These are phyloP conservation scores for Kazachstania africana DNA, from an alignment of 805 yeast species.

Conservation along the genomic window DNA sequence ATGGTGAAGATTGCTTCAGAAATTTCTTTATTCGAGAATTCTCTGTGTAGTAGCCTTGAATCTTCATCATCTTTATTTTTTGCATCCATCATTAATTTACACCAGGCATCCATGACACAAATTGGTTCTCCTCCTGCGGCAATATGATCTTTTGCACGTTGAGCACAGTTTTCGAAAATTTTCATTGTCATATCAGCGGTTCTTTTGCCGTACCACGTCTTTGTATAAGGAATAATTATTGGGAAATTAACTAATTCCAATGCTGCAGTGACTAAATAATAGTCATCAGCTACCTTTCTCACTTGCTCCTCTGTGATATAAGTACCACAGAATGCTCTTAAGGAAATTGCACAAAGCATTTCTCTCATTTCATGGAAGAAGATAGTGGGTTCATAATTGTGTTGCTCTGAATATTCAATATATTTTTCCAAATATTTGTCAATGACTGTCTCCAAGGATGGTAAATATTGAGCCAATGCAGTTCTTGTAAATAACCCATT, in stretches of 20 bases:
- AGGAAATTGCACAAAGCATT: constrained; percentile 85
- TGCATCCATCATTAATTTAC: constrained; percentile 71
- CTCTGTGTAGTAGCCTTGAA: constrained; percentile 56
- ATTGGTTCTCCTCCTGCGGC: constrained; percentile 65
- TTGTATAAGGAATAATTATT: constrained; percentile 87
- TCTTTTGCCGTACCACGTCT: constrained; percentile 94
- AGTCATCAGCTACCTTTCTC: constrained; percentile 80
- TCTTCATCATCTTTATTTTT: constrained; percentile 36
- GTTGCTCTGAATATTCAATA: constrained; percentile 43
- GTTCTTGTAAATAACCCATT: constrained; percentile 79
- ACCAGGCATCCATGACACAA: constrained; percentile 96
- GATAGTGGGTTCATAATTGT: constrained; percentile 41
- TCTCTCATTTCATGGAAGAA: constrained; percentile 94
- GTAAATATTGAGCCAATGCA: constrained; percentile 77
- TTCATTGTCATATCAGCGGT: constrained; percentile 92
- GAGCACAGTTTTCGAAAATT: constrained; percentile 82
- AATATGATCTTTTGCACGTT: constrained; percentile 70
- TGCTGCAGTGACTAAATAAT: constrained; percentile 87
- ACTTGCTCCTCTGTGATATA: constrained; percentile 90
- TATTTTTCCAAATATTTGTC: constrained; percentile 68
- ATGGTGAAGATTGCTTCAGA: constrained; percentile 95
- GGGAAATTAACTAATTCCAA: constrained; percentile 97
- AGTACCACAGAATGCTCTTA: constrained; percentile 91
- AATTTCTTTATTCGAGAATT: constrained; percentile 80
- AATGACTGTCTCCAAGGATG: constrained; percentile 74